phyloP scores from a whole-genome alignment of 2,329 filamentous ascomycete genomes.

The Phialemoniopsis sp. region DNA sequence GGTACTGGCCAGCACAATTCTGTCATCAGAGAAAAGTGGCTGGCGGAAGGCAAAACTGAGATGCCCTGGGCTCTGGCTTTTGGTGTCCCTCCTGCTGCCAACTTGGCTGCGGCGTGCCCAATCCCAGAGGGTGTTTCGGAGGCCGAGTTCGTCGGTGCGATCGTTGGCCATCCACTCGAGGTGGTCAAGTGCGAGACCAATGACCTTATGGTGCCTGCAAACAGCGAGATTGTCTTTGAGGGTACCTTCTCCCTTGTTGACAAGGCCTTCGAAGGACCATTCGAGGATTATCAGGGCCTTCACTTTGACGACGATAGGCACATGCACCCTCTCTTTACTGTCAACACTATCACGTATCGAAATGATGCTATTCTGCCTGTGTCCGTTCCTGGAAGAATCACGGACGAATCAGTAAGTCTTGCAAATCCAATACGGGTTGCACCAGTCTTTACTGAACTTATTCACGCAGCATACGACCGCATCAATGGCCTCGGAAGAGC shows the following conservation, averaged over 20 bases:
- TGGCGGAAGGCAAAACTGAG: conserved; percentile 31
- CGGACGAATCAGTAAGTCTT: conserved; percentile 32
- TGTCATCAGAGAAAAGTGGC: conserved; percentile 41
- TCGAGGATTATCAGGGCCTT: conserved; percentile 41
- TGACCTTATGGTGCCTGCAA: conserved; percentile 41
- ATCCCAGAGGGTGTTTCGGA: conserved; percentile 44
- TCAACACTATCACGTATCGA: conserved; percentile 42
- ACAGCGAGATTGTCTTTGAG: conserved; percentile 45
- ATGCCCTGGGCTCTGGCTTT: conserved; percentile 42
- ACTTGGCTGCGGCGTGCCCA: conserved; percentile 43
- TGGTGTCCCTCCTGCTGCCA: conserved; percentile 43
- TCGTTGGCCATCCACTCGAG: conserved; percentile 38
- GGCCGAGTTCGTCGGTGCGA: conserved; percentile 41
- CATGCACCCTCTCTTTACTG: conserved; percentile 31
- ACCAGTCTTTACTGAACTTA: background rate
- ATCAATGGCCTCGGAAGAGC: conserved; percentile 35
- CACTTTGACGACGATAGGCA: conserved; percentile 34
- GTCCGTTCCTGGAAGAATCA: conserved; percentile 37
- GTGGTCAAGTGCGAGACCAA: conserved; percentile 50
- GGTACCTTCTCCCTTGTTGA: conserved; percentile 40
- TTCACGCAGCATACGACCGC: conserved; percentile 29
- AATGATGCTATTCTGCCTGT: conserved; percentile 42
- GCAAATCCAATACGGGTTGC: background rate
- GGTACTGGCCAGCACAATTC: conserved; percentile 40
- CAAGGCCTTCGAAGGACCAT: conserved; percentile 39